These are phyloP conservation scores for Zalaria obscura DNA, from an alignment of 2,329 filamentous ascomycete genomes.

Conservation along the genomic window DNA sequence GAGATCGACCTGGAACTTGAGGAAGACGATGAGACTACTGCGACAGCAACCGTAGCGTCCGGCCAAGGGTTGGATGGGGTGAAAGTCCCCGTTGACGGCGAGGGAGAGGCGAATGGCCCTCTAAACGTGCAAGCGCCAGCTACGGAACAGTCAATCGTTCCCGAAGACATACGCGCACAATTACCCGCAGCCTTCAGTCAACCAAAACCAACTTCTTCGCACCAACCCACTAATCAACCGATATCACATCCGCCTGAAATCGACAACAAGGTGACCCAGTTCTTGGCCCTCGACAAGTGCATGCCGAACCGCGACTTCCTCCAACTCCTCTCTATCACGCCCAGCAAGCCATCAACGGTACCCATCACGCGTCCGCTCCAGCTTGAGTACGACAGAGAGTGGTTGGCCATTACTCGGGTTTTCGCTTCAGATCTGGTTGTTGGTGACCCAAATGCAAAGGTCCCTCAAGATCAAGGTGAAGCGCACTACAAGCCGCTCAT, in stretches of 20 bases:
- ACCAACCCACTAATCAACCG: slow-evolving; percentile 27
- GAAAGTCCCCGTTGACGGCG: slow-evolving; percentile 7
- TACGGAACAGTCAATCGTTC: slow-evolving; percentile 25
- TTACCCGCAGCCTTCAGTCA: slow-evolving; percentile 61
- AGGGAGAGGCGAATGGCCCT: slow-evolving; percentile 3
- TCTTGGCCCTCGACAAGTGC: slow-evolving; percentile 87
- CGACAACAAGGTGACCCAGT: slow-evolving; percentile 64
- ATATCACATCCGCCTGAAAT: slow-evolving; percentile 58
- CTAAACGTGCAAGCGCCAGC: slow-evolving; percentile 7
- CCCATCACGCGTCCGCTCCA: slow-evolving; percentile 35
- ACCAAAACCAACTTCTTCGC: slow-evolving; percentile 15
- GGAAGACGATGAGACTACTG: slow-evolving; percentile 6
- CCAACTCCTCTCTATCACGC: slow-evolving; percentile 54
- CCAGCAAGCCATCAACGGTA: slow-evolving; percentile 20
- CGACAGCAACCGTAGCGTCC: slow-evolving; percentile 9
- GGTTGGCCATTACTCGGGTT: slow-evolving; percentile 81
- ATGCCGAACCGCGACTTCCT: slow-evolving; percentile 67
- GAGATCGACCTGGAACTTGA: slow-evolving; percentile 27
- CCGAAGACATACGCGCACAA: slow-evolving; percentile 54
- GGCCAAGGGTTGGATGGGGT: slow-evolving; percentile 11
- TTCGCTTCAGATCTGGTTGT: slow-evolving; percentile 52
- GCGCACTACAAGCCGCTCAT: slow-evolving; percentile 54
- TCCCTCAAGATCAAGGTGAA: slow-evolving; percentile 52
- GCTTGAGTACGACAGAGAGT: slow-evolving; percentile 80
- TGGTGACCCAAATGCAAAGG: slow-evolving; percentile 41